These are phyloP conservation scores for Colletotrichum eleusines DNA, from an alignment of 2,329 filamentous ascomycete genomes.

Conservation along the genomic window DNA sequence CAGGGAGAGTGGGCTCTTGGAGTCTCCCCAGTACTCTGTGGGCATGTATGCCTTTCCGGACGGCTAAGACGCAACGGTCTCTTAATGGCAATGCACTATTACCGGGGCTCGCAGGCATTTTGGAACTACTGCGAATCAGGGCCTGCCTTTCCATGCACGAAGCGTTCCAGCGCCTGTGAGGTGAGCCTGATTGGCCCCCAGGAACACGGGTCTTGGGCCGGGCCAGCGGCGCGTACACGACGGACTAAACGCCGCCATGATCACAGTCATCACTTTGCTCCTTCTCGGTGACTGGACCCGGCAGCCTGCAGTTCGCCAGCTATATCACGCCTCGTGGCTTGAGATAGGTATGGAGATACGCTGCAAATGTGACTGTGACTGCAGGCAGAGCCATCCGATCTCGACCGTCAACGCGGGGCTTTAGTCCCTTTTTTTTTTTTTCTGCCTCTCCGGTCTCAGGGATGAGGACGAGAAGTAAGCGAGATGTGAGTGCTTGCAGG, in stretches of 20 bases:
- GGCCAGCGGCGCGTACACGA: constrained; percentile 57
- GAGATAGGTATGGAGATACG: constrained; percentile 11
- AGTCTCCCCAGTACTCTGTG: background rate
- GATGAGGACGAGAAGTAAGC: constrained; percentile 18
- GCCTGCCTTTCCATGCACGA: constrained; percentile 55
- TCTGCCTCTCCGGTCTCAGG: constrained; percentile 5
- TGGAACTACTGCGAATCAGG: constrained; percentile 53
- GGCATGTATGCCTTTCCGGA: constrained; percentile 16
- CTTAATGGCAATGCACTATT: constrained; percentile 38
- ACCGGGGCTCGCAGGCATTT: constrained; percentile 42
- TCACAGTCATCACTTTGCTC: constrained; percentile 32
- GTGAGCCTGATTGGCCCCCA: constrained; percentile 53
- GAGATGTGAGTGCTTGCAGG: constrained; percentile 39
- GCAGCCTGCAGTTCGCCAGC: constrained; percentile 27
- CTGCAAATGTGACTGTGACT: constrained; percentile 23
- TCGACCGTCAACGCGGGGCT: constrained; percentile 14
- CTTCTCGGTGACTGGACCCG: constrained; percentile 13
- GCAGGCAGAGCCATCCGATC: constrained; percentile 31
- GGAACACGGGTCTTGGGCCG: constrained; percentile 36
- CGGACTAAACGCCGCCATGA: constrained; percentile 36
- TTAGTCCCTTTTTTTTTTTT: background rate
- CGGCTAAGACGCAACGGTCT: constrained; percentile 24
- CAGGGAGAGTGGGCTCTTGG: constrained; percentile 33
- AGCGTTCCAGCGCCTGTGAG: constrained; percentile 54
- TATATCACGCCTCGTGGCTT: constrained; percentile 29